phyloP scores from a whole-genome alignment of 2,329 filamentous ascomycete species.

The Huntiella moniliformis region DNA sequence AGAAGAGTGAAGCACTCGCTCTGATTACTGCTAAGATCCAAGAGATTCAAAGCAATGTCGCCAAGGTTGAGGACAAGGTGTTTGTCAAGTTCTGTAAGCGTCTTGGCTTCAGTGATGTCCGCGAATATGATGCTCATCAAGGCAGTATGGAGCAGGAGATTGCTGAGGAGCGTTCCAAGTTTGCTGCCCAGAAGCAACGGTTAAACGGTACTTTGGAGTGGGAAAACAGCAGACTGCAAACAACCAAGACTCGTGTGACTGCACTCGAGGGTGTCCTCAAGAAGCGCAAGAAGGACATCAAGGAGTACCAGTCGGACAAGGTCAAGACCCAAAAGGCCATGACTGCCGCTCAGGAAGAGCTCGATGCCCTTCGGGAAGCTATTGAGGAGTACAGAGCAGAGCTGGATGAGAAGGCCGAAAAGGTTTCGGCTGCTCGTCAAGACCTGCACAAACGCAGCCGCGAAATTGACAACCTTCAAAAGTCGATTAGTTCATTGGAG shows the following conservation, averaged over 20 bases:
- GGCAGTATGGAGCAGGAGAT: slow-evolving; percentile 83
- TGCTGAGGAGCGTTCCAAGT: slow-evolving; percentile 68
- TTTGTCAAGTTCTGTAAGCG: slow-evolving; percentile 73
- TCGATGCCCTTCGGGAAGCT: slow-evolving; percentile 55
- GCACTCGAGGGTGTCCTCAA: slow-evolving; percentile 47
- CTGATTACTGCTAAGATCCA: slow-evolving; percentile 31
- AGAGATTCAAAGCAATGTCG: slow-evolving; percentile 43
- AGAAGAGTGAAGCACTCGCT: slow-evolving; percentile 51
- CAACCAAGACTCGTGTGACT: slow-evolving; percentile 49
- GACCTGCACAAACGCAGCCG: slow-evolving; percentile 72
- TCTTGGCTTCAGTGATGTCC: slow-evolving; percentile 74
- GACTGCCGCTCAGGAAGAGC: slow-evolving; percentile 52
- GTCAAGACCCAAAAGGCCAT: slow-evolving; percentile 54
- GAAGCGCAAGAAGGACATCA: slow-evolving; percentile 49
- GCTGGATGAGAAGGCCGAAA: slow-evolving; percentile 50
- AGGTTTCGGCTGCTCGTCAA: slow-evolving; percentile 56
- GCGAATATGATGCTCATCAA: slow-evolving; percentile 84
- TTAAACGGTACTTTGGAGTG: slow-evolving; percentile 43
- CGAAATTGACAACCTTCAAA: slow-evolving; percentile 55
- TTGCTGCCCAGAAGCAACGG: slow-evolving; percentile 64
- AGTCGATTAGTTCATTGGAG: slow-evolving; percentile 62
- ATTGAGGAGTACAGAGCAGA: slow-evolving; percentile 50
- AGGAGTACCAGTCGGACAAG: slow-evolving; percentile 53
- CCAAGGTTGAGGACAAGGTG: slow-evolving; percentile 70
- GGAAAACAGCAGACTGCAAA: slow-evolving; percentile 32